A percentile compares a stretch with the other conserved stretches of the same genome.
Evolutionary conservation across 495 filamentous ascomycete genomes (phyloP).

Genomic region (Aspergillus bridgeri): DNA sequence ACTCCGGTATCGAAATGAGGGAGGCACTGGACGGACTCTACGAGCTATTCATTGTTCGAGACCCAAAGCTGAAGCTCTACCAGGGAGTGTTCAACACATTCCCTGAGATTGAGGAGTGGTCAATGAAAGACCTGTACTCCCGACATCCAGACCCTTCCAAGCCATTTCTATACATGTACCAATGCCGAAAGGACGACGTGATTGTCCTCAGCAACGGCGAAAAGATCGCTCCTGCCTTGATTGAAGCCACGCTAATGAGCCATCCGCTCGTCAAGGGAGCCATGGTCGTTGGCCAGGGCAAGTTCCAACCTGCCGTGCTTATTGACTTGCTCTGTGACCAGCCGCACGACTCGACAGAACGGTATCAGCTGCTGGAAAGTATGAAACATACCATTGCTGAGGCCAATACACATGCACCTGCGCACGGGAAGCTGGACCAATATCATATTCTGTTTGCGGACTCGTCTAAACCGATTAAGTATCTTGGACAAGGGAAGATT

Average conservation of each 20-base stretch:
- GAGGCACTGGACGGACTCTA: background rate
- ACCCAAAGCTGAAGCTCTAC: background rate
- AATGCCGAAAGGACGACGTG: conserved; percentile 44
- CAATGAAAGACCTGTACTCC: conserved; percentile 13
- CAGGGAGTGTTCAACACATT: conserved; percentile 14
- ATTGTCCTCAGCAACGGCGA: conserved; percentile 61
- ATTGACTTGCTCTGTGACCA: conserved; percentile 14
- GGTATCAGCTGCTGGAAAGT: conserved; percentile 12
- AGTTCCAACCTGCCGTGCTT: conserved; percentile 23
- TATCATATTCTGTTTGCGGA: conserved; percentile 16
- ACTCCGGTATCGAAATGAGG: conserved; percentile 1
- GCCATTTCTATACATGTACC: conserved; percentile 9
- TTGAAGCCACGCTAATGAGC: conserved; percentile 44
- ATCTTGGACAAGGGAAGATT: conserved; percentile 46
- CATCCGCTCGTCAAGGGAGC: conserved; percentile 48
- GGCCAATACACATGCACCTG: conserved; percentile 10
- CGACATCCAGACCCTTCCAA: conserved; percentile 8
- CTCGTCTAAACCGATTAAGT: conserved; percentile 4
- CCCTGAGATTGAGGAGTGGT: conserved; percentile 12
- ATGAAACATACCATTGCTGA: conserved; percentile 14
- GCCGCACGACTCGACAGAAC: background rate
- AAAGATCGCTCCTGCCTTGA: conserved; percentile 55
- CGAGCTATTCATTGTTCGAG: background rate
- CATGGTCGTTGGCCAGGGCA: conserved; percentile 45
- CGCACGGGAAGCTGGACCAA: conserved; percentile 21